Evolutionary conservation across 305 asterid species (phyloP).

Genomic region (Fraxinus xanthoxyloides): DNA sequence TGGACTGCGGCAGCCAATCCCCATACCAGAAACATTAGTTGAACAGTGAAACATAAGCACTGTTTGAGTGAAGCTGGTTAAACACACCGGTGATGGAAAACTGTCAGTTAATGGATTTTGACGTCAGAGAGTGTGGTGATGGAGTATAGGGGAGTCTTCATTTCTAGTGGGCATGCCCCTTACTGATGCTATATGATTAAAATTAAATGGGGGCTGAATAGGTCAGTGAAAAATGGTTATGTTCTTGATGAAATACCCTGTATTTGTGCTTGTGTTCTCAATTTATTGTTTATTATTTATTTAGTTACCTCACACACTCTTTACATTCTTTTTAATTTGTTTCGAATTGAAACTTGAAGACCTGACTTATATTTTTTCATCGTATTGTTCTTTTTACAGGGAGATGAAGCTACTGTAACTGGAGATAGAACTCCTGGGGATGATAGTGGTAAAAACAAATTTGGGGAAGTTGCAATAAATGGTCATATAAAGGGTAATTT

Average conservation of each 20-base stretch:
- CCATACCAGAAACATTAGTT: background rate
- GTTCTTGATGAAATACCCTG: background rate
- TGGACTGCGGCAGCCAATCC: background rate
- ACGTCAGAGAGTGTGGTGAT: background rate
- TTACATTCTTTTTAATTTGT: background rate
- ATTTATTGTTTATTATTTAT: background rate
- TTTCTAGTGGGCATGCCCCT: background rate
- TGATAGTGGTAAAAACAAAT: conserved; percentile 34
- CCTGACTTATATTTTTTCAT: conserved; percentile 10
- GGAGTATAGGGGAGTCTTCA: background rate
- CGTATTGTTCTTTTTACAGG: conserved; percentile 42
- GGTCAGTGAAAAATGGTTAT: background rate
- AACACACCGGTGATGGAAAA: background rate
- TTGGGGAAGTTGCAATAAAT: conserved; percentile 30
- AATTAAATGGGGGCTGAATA: background rate
- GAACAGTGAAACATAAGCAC: background rate
- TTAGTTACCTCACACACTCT: background rate
- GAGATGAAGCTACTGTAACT: conserved; percentile 43
- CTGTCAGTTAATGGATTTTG: background rate
- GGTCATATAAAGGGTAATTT: conserved; percentile 41
- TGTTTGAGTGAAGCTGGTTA: background rate
- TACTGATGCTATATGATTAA: background rate
- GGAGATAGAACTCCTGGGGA: conserved; percentile 42
- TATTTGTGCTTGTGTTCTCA: background rate
- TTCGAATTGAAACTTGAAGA: conserved; percentile 6